phyloP scores from a whole-genome alignment of 2,329 filamentous ascomycete genomes.

The Lachnellula subtilissima region DNA sequence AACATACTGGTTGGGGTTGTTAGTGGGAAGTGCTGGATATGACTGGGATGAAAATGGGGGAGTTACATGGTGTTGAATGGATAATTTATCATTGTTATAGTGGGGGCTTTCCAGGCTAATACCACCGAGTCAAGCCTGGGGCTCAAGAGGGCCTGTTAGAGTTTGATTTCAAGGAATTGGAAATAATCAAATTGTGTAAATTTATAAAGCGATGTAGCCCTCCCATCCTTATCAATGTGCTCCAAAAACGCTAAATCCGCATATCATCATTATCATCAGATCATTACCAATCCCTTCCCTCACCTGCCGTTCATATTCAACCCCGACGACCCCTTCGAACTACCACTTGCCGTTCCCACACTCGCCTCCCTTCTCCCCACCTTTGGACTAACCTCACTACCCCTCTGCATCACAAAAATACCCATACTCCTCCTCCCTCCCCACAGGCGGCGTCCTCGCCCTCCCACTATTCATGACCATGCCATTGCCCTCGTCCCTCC shows the following conservation, averaged over 20 bases:
- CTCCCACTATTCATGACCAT: conserved; percentile 41
- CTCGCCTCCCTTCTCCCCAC: conserved; percentile 12
- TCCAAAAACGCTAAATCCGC: conserved; percentile 1
- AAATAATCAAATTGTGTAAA: conserved; percentile 1
- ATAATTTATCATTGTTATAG: not conserved
- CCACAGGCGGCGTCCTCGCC: conserved; percentile 42
- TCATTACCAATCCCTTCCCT: conserved; percentile 6
- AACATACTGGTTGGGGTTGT: not conserved
- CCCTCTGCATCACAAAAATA: conserved; percentile 20
- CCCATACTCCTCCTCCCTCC: not conserved
- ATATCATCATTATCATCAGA: conserved; percentile 4
- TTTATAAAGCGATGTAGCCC: not conserved
- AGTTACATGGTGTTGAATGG: conserved; percentile 4
- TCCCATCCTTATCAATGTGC: not conserved
- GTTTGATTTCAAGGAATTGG: not conserved
- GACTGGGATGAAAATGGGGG: not conserved
- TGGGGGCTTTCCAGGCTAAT: not conserved
- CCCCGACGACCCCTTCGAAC: conserved; percentile 21
- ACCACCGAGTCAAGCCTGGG: not conserved
- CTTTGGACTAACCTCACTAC: conserved; percentile 12
- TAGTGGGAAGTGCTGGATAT: not conserved
- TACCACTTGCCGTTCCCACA: conserved; percentile 13
- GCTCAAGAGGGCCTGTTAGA: not conserved
- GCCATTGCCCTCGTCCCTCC: conserved; percentile 30
- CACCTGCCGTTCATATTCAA: conserved; percentile 25